These are phyloP conservation scores for Mychonastes homosphaera DNA, from an alignment of 139 green algal genomes.

Conservation along the genomic window DNA sequence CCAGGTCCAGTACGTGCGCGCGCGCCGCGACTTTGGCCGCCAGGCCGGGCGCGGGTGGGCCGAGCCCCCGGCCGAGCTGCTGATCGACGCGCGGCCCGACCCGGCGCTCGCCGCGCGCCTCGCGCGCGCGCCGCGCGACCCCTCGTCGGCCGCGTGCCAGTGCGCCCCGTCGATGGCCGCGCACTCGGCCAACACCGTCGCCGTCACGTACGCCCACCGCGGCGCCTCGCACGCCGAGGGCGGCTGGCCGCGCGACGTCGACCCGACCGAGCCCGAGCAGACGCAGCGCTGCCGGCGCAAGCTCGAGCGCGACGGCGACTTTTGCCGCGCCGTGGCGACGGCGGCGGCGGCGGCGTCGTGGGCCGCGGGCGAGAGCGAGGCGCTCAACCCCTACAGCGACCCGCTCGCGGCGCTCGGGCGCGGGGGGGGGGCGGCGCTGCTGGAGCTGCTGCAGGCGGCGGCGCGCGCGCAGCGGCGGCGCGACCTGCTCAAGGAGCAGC, in stretches of 20 bases:
- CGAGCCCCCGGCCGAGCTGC: slow-evolving; percentile 73
- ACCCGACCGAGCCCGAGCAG: slow-evolving; percentile 78
- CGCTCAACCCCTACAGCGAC: neutral
- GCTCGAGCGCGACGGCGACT: neutral
- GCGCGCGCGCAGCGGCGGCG: too few relatives aligned
- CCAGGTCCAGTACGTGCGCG: slow-evolving; percentile 64
- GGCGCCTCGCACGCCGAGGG: slow-evolving; percentile 80
- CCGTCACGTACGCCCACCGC: slow-evolving; percentile 53
- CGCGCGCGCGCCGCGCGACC: slow-evolving; percentile 60
- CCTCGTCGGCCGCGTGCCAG: slow-evolving; percentile 55
- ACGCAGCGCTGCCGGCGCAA: slow-evolving; percentile 52
- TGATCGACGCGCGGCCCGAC: slow-evolving; percentile 80
- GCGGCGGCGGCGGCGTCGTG: too few relatives aligned
- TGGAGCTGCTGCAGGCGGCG: too few relatives aligned
- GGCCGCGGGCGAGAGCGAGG: neutral
- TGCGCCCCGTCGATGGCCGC: slow-evolving; percentile 73
- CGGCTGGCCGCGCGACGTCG: slow-evolving; percentile 90
- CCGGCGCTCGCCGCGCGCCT: slow-evolving; percentile 62
- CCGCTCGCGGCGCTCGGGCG: neutral
- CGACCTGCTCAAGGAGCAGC: too few relatives aligned
- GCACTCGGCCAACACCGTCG: slow-evolving; percentile 77
- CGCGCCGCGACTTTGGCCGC: slow-evolving; percentile 77
- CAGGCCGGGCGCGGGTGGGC: slow-evolving; percentile 62
- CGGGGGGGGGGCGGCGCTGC: too few relatives aligned
- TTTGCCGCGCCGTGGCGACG: too few relatives aligned